phyloP scores from a whole-genome alignment of 2,329 filamentous ascomycete genomes.

The Paramyrothecium sp. region DNA sequence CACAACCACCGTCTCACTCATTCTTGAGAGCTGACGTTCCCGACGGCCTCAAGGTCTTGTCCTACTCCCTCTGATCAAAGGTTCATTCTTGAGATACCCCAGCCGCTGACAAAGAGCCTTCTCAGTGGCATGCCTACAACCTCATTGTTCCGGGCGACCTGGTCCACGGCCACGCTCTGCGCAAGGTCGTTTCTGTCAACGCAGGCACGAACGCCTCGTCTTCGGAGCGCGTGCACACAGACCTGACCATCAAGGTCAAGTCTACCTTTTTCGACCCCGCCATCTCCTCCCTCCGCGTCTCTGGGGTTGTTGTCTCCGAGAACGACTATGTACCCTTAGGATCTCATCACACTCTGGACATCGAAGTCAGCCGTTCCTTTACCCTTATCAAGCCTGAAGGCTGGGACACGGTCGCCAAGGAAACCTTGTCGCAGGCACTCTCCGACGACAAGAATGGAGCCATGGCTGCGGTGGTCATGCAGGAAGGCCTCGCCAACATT shows the following conservation, averaged over 20 bases:
- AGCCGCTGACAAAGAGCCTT: conserved; percentile 11
- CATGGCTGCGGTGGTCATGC: conserved; percentile 89
- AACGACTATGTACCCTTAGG: conserved; percentile 52
- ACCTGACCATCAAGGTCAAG: conserved; percentile 55
- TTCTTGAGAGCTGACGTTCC: neutral
- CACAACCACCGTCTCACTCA: neutral
- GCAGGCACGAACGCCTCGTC: conserved; percentile 46
- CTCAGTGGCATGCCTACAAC: conserved; percentile 60
- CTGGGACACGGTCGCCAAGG: conserved; percentile 87
- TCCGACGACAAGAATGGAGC: conserved; percentile 78
- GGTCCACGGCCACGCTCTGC: conserved; percentile 53
- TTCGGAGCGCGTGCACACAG: conserved; percentile 54
- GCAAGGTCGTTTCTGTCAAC: conserved; percentile 52
- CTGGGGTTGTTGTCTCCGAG: conserved; percentile 51
- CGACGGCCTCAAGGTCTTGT: neutral
- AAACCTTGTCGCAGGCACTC: conserved; percentile 75
- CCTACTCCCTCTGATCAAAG: neutral
- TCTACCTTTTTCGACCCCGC: conserved; percentile 58
- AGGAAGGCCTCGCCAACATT: conserved; percentile 81
- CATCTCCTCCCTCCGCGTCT: conserved; percentile 54
- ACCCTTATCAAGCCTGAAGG: conserved; percentile 78
- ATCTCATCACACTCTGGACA: conserved; percentile 65
- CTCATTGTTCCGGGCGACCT: conserved; percentile 53
- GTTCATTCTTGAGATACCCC: neutral
- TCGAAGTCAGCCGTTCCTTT: conserved; percentile 86